Evolutionary conservation across 129 eudicot genomes (phyloP).

Genomic region (Flaveria brownii): DNA sequence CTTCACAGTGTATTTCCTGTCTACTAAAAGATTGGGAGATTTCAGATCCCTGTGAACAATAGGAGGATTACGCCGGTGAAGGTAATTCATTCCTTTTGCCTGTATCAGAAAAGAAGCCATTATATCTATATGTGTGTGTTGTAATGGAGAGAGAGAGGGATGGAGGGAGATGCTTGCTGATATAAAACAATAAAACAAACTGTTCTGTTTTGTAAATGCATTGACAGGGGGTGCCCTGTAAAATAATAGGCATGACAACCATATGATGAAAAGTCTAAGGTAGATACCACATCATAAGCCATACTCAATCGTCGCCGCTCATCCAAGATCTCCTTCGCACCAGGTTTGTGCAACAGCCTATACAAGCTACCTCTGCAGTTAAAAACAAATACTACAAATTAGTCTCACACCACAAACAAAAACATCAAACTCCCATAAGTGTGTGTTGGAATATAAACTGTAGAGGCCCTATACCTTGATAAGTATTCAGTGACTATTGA

Average conservation of each 20-base stretch:
- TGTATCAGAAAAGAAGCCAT: slow-evolving; percentile 26
- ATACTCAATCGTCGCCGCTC: slow-evolving; percentile 73
- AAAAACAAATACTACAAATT: slow-evolving; percentile 15
- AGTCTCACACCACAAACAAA: not conserved
- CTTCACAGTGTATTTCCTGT: slow-evolving; percentile 83
- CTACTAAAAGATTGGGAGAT: slow-evolving; percentile 86
- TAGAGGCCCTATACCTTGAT: slow-evolving; percentile 52
- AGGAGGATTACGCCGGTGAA: slow-evolving; percentile 83
- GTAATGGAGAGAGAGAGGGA: not conserved
- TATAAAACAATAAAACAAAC: not conserved
- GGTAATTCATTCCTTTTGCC: slow-evolving; percentile 96
- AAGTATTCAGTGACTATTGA: slow-evolving; percentile 85
- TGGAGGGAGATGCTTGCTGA: not conserved
- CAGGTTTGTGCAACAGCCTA: slow-evolving; percentile 72
- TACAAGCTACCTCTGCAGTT: slow-evolving; percentile 80
- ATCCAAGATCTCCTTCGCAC: slow-evolving; percentile 66
- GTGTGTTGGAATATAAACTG: not conserved
- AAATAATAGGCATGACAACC: not conserved
- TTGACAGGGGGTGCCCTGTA: slow-evolving; percentile 6
- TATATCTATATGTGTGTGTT: not conserved
- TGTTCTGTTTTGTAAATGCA: not conserved
- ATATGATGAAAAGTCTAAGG: slow-evolving; percentile 15
- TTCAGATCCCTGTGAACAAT: slow-evolving; percentile 86
- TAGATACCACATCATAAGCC: slow-evolving; percentile 86
- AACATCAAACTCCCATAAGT: slow-evolving; percentile 9